These are phyloP conservation scores for Colletotrichum spaethianum DNA, from an alignment of 2,329 filamentous ascomycete genomes.

Conservation along the genomic window DNA sequence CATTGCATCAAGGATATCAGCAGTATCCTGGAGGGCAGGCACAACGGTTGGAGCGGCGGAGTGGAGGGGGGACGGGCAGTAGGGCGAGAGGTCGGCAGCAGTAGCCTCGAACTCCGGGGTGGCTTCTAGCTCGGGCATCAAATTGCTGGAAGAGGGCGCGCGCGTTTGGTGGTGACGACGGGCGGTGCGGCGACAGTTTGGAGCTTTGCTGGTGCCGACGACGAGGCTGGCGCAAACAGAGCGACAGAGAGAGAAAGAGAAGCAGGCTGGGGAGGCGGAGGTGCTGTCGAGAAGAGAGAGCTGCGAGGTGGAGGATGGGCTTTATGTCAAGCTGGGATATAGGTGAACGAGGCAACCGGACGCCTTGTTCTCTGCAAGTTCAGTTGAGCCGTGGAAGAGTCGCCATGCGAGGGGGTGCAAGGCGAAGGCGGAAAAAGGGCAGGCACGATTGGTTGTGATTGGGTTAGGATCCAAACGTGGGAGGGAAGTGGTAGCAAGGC, in stretches of 20 bases:
- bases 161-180: conserved; percentile 18
- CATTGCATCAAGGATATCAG: conserved; percentile 65
- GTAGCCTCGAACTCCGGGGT: conserved; percentile 63
- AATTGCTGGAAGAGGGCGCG: conserved; percentile 41
- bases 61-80: conserved; percentile 65
- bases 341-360: conserved; percentile 28
- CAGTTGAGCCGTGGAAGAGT: conserved; percentile 19
- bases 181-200: conserved; percentile 4
- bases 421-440: conserved; percentile 13
- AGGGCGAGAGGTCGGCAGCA: conserved; percentile 67
- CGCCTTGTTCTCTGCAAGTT: conserved; percentile 31
- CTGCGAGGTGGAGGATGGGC: conserved; percentile 17
- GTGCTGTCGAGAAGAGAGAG: background rate
- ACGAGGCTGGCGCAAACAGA: conserved; percentile 29
- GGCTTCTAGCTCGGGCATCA: conserved; percentile 60
- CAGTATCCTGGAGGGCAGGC: conserved; percentile 66
- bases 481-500: conserved; percentile 19
- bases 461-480: conserved; percentile 2
- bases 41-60: conserved; percentile 62
- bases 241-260: too few species aligned
- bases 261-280: background rate
- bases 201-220: conserved; percentile 7
- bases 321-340: conserved; percentile 29
- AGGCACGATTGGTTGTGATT: conserved; percentile 20
- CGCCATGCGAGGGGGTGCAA: conserved; percentile 16